Base-by-base conservation (phyloP, 768 basidiomycete genomes). In the Boletus pseudopeckii region DNA sequence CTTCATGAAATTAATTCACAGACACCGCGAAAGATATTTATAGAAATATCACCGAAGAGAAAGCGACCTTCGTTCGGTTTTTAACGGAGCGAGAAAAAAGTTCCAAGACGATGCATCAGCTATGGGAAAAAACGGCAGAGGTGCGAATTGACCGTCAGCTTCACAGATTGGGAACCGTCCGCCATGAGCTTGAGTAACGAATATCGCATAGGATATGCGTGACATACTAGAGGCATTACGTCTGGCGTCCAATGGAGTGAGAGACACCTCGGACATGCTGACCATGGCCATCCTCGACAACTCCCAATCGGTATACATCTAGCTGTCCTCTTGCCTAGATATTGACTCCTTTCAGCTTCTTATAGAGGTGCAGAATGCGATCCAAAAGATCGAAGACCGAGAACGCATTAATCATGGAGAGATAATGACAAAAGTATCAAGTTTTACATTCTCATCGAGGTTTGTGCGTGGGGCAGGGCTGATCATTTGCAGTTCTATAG, bases 1-100 rank as follows among this genome's bases (percentile, higher is more conserved):
- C 45, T 37, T 44, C 45, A 59, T 40, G 30, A 34, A 37, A 47
- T 32, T 38, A 37, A 43, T 30, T n/a, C 37, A 32, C 58, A 87
- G 85, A 87, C 53, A 72, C 74, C 17, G 88, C 88, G 7, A 80
- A 77, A 58, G 80, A 84, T 45, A 76, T 87, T 20, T 90, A 89
- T 71, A 75, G 70, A 46, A 89, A 90, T 54, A 76, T 77, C 14
- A 88, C 85, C 0, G 48, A 78, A 15, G 84, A 88, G 53, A 83
- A 84, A 56, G 63, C 79, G 15, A 64, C 70, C 20, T 58, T 88
- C 11, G 59, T 88, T 17, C 74, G 72, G 15, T 69, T 76, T 55
- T 54, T 88, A 5, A 57, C 70, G 17, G 64, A 71, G 4, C 75
- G 79, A 36, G 83, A 85, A 64, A 71, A 74, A 40, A 53, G 38